These are phyloP conservation scores for Cucurbita moschata DNA, from an alignment of 306 rosid genomes.

Conservation along the genomic window DNA sequence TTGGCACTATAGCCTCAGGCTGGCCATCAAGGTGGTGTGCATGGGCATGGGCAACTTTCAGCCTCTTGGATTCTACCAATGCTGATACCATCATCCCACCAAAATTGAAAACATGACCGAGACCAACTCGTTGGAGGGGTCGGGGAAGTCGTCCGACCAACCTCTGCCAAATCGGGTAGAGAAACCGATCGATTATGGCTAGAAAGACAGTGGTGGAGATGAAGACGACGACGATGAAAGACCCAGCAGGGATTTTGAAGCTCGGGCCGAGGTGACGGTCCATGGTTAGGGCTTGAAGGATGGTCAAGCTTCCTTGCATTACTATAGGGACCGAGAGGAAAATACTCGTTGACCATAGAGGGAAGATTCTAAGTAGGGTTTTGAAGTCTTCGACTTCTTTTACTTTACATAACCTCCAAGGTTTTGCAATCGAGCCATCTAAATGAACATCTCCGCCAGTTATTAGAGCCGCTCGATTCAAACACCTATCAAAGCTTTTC, in stretches of 20 bases:
- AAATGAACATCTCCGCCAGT: slow-evolving; percentile 26
- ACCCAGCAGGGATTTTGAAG: slow-evolving; percentile 36
- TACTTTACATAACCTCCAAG: slow-evolving; percentile 39
- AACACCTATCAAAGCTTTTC: slow-evolving; percentile 16
- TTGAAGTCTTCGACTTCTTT: slow-evolving; percentile 53
- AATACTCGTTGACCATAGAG: slow-evolving; percentile 34
- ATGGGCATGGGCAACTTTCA: slow-evolving; percentile 11
- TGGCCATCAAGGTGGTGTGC: background rate
- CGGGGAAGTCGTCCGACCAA: slow-evolving; percentile 13
- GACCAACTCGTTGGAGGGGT: slow-evolving; percentile 37
- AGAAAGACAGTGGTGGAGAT: slow-evolving; percentile 29
- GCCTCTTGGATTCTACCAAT: slow-evolving; percentile 54
- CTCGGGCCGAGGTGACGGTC: slow-evolving; percentile 40
- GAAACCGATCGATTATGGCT: slow-evolving; percentile 24
- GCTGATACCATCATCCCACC: slow-evolving; percentile 31
- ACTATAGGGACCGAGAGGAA: slow-evolving; percentile 34
- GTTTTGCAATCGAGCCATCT: slow-evolving; percentile 28
- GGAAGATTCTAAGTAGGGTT: slow-evolving; percentile 23
- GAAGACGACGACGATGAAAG: slow-evolving; percentile 15
- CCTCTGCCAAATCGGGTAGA: slow-evolving; percentile 30
- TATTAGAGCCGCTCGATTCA: slow-evolving; percentile 35
- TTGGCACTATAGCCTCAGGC: background rate
- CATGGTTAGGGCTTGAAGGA: slow-evolving; percentile 49
- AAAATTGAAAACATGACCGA: slow-evolving; percentile 34
- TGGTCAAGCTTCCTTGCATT: slow-evolving; percentile 23